Base-by-base conservation (phyloP, 83 land plant genomes). In the Thuja plicata region DNA sequence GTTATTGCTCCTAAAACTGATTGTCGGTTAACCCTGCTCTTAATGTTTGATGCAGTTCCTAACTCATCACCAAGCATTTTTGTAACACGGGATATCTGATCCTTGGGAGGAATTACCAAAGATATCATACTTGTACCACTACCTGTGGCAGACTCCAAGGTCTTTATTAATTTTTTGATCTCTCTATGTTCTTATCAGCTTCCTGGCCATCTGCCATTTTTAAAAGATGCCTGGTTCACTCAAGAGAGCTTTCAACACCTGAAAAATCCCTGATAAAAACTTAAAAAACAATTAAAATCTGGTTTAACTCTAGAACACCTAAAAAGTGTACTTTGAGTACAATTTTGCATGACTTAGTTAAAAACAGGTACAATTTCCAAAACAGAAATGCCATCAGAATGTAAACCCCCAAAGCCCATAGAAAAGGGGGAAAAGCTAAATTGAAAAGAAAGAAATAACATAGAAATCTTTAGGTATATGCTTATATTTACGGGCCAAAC, bases 121-220 rank as follows among this genome's bases (percentile, higher is more conserved):
- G 92, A 91, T 70, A 91, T 91, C 92, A 91, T 91, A 77, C 92
- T 90, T 12, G 92, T 91, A 60, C 92, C 92, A 78, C 90, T 91
- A 24, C 92, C 92, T 13, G 89, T 70, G 7, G 92, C 92, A 84
- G 91, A 40, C 71, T 91, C 92, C 46, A 91, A 84, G 15, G 92
- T 87, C 77, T 89, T 89, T 30, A 91, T 89, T 13, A 91, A 50
- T 46, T 91, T 91, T 88, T 91, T 91, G 55, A 91, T 90, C 88
- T 87, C 87, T 92, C 92, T 57, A 92, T 92, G 81, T 92, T 92
- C 87, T 92, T 92, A 37, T 92, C 93, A 80, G 92, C 90, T 87
- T 92, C 93, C 34, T 87, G 90, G 4, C 87, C 90, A 55, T 92
- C 93, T 40, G 93, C 92, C 93, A 85, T 85, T 0, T 85, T 45